phyloP scores from a whole-genome alignment of 306 rosid species.

The Gillenia trifoliata region DNA sequence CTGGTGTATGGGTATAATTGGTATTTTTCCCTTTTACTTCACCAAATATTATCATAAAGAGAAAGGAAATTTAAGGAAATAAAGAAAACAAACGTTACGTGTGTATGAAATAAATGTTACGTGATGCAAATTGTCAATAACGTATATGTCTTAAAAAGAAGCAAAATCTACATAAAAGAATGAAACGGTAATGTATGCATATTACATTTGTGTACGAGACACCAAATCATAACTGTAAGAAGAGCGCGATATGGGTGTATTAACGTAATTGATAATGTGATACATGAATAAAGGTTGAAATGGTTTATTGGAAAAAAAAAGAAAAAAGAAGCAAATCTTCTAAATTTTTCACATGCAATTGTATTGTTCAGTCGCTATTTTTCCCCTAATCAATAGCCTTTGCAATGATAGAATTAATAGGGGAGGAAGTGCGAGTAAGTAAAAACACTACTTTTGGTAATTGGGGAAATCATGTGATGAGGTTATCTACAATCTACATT shows the following conservation, averaged over 20 bases:
- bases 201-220: neutral
- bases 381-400: neutral
- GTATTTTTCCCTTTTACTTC: neutral
- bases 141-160: neutral
- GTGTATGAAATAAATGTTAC: neutral
- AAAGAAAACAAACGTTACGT: neutral
- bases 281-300: neutral
- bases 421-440: neutral
- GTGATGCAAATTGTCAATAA: neutral
- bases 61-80: neutral
- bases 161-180: neutral
- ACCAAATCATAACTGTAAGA: neutral
- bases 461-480: neutral
- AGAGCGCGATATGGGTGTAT: neutral
- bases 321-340: neutral
- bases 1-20: neutral
- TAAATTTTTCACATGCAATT: neutral
- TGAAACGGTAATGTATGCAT: neutral
- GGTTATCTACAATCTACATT: neutral
- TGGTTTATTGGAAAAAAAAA: neutral
- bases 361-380: neutral
- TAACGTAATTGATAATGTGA: neutral
- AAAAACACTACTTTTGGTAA: neutral
- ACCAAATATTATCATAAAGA: neutral
- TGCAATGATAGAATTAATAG: neutral